These are phyloP conservation scores for Sapria himalayana DNA, from an alignment of 345 rosid genomes.

Conservation along the genomic window DNA sequence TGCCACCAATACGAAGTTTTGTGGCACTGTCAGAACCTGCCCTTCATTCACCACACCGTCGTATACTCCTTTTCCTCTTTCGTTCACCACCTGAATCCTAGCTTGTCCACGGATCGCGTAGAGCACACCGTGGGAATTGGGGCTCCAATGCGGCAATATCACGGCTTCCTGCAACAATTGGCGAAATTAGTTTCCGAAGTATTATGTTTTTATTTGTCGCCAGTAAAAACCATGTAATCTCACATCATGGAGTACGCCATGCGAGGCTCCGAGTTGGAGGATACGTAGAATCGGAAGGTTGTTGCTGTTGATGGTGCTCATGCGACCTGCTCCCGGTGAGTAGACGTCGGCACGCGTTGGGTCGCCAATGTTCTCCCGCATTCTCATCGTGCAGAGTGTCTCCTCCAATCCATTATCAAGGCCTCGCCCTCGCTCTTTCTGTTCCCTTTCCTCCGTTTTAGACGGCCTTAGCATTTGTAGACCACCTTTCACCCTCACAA, in stretches of 20 bases:
- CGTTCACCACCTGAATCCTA: constrained; percentile 14
- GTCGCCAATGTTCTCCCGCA: constrained; percentile 23
- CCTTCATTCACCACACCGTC: constrained; percentile 13
- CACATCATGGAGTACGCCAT: constrained; percentile 24
- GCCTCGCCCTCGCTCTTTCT: background rate
- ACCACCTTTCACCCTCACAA: constrained; percentile 11
- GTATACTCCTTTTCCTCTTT: constrained; percentile 12
- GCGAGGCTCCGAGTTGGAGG: constrained; percentile 33
- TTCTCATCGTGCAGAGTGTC: constrained; percentile 27
- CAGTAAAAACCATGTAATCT: background rate
- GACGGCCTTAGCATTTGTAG: too few species aligned
- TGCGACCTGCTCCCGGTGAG: constrained; percentile 43
- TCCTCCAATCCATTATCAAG: constrained; percentile 34
- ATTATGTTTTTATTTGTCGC: background rate
- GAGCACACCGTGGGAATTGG: constrained; percentile 19
- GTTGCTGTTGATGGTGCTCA: constrained; percentile 28
- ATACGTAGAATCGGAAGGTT: constrained; percentile 30
- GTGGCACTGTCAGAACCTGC: constrained; percentile 20
- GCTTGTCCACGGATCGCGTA: constrained; percentile 16
- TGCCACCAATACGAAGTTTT: constrained; percentile 14
- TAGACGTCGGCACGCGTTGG: constrained; percentile 32
- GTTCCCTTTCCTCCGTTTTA: background rate
- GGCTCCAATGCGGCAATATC: constrained; percentile 16
- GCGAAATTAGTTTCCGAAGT: too few species aligned
- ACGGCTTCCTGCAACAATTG: constrained; percentile 17